Conservation (phyloP, 192 early-diverging fungal genomes). For the Umbelopsis ramanniana region DNA sequence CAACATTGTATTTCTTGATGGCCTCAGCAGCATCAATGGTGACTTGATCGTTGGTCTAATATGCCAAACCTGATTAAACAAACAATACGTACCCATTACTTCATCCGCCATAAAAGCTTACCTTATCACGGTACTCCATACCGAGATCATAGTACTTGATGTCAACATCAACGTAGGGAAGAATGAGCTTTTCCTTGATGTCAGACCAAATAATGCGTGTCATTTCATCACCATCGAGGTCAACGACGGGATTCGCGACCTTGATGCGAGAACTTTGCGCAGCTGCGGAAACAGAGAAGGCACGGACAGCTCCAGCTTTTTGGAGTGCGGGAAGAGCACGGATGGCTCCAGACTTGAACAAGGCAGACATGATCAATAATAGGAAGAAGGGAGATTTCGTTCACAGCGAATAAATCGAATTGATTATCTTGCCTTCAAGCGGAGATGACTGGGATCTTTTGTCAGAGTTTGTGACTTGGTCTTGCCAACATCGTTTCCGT, state of each 20-base stretch:
- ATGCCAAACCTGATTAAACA: no score
- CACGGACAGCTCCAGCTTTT: slow-evolving; percentile 12
- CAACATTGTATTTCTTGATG: slow-evolving; percentile 95
- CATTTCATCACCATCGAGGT: slow-evolving; percentile 99
- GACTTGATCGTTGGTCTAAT: slow-evolving; percentile 68
- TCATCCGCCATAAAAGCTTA: slow-evolving; percentile 10
- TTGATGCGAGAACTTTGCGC: slow-evolving; percentile 60
- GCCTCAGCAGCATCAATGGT: slow-evolving; percentile 95
- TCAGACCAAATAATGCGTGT: slow-evolving; percentile 94
- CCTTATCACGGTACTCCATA: slow-evolving; percentile 90
- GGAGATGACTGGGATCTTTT: not conserved
- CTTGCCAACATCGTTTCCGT: no score
- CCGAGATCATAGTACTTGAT: slow-evolving; percentile 99
- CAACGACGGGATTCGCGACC: slow-evolving; percentile 93
- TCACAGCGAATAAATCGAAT: not conserved
- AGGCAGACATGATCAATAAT: not conserved
- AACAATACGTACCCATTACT: slow-evolving; percentile 42
- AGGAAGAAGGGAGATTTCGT: not conserved
- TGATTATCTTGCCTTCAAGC: not conserved
- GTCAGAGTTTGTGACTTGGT: no score
- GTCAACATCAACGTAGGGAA: slow-evolving; percentile 86
- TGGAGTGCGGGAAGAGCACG: not conserved
- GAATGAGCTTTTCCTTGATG: slow-evolving; percentile 93
- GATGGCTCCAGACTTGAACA: not conserved
- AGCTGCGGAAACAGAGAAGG: slow-evolving; percentile 5